Conservation (phyloP, 2,329 filamentous ascomycete genomes). For the Diplocarpon mali region DNA sequence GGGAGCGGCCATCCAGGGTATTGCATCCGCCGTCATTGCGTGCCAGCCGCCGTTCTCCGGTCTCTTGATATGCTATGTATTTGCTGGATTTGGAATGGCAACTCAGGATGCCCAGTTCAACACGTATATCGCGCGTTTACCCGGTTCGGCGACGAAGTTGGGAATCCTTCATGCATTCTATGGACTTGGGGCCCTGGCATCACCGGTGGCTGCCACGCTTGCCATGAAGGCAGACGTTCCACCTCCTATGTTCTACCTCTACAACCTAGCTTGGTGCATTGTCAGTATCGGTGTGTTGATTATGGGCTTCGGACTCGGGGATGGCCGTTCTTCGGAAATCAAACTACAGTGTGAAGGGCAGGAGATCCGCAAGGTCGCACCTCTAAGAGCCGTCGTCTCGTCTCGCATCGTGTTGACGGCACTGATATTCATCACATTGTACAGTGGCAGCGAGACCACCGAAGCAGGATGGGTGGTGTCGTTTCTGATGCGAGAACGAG, state of each 20-base stretch:
- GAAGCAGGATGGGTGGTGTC: constrained; percentile 72
- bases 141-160: constrained; percentile 6
- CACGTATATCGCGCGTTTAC: constrained; percentile 6
- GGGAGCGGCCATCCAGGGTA: constrained; percentile 3
- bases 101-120: constrained; percentile 9
- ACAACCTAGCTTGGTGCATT: constrained; percentile 5
- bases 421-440: constrained; percentile 56
- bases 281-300: constrained; percentile 1
- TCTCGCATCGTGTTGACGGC: constrained; percentile 4
- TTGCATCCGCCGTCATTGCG: constrained; percentile 6
- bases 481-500: constrained; percentile 68
- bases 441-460: constrained; percentile 66
- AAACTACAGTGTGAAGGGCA: neutral
- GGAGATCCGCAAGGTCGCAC: neutral
- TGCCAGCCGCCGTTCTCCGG: constrained; percentile 3
- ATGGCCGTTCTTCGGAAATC: neutral
- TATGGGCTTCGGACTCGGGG: constrained; percentile 3
- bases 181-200: constrained; percentile 6
- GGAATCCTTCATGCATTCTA: constrained; percentile 8
- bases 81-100: constrained; percentile 7
- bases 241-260: constrained; percentile 6
- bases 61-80: constrained; percentile 3
- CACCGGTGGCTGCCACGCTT: constrained; percentile 2
- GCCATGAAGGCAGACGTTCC: constrained; percentile 2
- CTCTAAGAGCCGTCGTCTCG: constrained; percentile 3